Evolutionary conservation across 2,329 filamentous ascomycete genomes (phyloP), one percentile per base, ranked within the genome.

Genomic region (Apiospora pterosperma): DNA sequence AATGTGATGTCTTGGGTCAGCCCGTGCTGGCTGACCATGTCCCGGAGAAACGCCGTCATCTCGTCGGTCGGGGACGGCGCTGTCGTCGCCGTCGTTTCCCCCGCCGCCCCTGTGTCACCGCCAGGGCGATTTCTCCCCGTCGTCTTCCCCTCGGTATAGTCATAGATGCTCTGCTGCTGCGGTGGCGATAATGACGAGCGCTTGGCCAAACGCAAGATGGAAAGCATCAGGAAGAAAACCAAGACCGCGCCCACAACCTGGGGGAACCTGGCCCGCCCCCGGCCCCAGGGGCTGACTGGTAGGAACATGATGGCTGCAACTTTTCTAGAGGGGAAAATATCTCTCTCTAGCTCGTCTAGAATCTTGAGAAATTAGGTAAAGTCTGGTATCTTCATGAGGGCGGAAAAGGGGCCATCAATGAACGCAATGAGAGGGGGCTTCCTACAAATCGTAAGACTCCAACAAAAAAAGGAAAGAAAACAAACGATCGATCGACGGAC

Each of bases 131-230:
- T n/a, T n/a, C n/a, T n/a, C n/a, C n/a, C n/a, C n/a, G 66, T 41
- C 10, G 69, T 72, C 60, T 68, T 70, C 3, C 72, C 71, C 38
- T 73, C 72, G 10, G 72, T 72, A 38, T 70, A 68, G 19, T 69
- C 67, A 61, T 71, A 71, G 23, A 69, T 70, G 62, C 68, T 69
- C 16, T 19, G 48, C 48, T 55, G 48, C 4, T 25, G 8, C 19
- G 28, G 21, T 19, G 25, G n/a, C 8, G 61, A 63, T 10, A 61
- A 63, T 39, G 31, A 66, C 31, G 64, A 36, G 36, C 59, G 64
- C 41, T 55, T 60, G 34, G 60, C 62, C 19, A 64, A 55, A 38
- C 65, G 64, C 41, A 68, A 21, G 21, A 63, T 62, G 7, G 68
- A 66, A 5, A 69, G 55, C 12, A 69, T 52, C 6, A 66, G 64